A percentile compares a stretch with the other conserved stretches of the same genome.
Conservation (phyloP, 2,329 filamentous ascomycete genomes). For the Botryotinia convoluta region DNA sequence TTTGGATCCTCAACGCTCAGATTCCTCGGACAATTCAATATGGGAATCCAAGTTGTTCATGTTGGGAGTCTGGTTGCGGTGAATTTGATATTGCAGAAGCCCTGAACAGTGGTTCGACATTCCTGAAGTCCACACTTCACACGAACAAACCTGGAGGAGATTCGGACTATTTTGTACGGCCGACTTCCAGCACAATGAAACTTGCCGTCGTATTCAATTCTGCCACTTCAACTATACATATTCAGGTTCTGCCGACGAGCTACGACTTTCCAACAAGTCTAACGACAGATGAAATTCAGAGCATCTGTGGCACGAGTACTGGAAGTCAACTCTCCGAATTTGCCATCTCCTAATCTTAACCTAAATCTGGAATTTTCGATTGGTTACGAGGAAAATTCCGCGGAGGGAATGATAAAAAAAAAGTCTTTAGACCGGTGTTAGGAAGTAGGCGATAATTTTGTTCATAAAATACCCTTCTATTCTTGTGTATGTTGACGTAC, state of each 20-base stretch:
- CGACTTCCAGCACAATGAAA: slow-evolving; percentile 57
- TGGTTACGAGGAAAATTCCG: neutral
- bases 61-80: slow-evolving; percentile 69
- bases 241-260: slow-evolving; percentile 44
- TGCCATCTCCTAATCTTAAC: neutral
- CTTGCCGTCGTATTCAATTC: slow-evolving; percentile 61
- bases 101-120: slow-evolving; percentile 60
- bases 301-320: neutral
- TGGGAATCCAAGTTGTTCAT: slow-evolving; percentile 60
- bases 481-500: slow-evolving; percentile 7
- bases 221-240: slow-evolving; percentile 50
- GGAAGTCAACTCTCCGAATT: slow-evolving; percentile 1
- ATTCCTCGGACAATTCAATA: slow-evolving; percentile 72
- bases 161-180: slow-evolving; percentile 70
- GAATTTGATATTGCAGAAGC: slow-evolving; percentile 77
- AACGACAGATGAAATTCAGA: slow-evolving; percentile 11
- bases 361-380: neutral
- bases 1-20: slow-evolving; percentile 73
- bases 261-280: slow-evolving; percentile 8
- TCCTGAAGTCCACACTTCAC: slow-evolving; percentile 71
- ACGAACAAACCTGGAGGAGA: slow-evolving; percentile 60
- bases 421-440: neutral
- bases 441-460: neutral
- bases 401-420: neutral
- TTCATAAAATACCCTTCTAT: neutral